Conservation (phyloP, 352 stramenopile species). For the Globisporangium polare region DNA sequence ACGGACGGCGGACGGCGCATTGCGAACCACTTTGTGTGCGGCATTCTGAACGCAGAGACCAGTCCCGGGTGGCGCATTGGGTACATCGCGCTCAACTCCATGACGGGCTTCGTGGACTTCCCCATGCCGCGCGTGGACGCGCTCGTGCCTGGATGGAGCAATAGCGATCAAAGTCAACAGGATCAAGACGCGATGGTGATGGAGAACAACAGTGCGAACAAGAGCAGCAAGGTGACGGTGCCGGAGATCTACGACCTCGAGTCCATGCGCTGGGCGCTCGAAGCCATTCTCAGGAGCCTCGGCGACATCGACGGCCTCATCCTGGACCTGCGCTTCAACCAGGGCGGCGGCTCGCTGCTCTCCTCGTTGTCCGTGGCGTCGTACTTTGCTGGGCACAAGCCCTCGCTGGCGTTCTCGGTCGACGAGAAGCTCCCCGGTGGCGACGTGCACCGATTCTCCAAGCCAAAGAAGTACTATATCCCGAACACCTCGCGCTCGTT, state of each 20-base stretch:
- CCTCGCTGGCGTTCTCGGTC: constrained; percentile 54
- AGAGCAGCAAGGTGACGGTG: constrained; percentile 28
- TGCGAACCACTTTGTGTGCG: constrained; percentile 67
- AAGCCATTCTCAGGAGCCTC: constrained; percentile 66
- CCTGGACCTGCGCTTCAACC: constrained; percentile 73
- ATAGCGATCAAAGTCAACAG: background rate
- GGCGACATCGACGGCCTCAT: constrained; percentile 68
- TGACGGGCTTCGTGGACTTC: constrained; percentile 83
- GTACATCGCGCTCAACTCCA: constrained; percentile 65
- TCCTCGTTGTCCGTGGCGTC: constrained; percentile 63
- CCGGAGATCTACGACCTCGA: constrained; percentile 85
- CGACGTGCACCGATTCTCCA: constrained; percentile 39
- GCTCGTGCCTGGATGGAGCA: constrained; percentile 51
- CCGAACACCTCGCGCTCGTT: constrained; percentile 48
- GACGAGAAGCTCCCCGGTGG: constrained; percentile 51
- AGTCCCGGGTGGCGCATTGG: constrained; percentile 74
- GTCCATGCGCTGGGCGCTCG: constrained; percentile 83
- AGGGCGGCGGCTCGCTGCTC: constrained; percentile 60
- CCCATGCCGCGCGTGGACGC: constrained; percentile 53
- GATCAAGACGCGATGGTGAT: constrained; percentile 16
- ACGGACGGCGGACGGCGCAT: constrained; percentile 46
- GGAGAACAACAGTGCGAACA: constrained; percentile 7
- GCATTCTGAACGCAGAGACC: constrained; percentile 68
- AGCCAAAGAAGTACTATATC: constrained; percentile 57
- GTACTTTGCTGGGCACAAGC: constrained; percentile 58